These are phyloP conservation scores for Butyriboletus loyo DNA, from an alignment of 768 basidiomycete genomes.

Conservation along the genomic window DNA sequence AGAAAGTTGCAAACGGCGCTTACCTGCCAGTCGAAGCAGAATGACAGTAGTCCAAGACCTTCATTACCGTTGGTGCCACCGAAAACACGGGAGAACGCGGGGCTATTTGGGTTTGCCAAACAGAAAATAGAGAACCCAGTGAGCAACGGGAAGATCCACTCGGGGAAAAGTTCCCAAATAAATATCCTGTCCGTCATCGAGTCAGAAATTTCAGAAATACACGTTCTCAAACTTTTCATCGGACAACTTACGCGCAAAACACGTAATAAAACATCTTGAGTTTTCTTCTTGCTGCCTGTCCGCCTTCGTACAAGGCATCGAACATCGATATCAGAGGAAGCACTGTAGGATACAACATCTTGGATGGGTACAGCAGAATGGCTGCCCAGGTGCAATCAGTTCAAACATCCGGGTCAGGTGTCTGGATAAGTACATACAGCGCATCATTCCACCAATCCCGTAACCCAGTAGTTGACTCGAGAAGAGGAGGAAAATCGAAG, in stretches of 20 bases:
- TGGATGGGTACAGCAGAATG: slow-evolving; percentile 42
- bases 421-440: slow-evolving; percentile 31
- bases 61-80: slow-evolving; percentile 68
- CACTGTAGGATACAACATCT: slow-evolving; percentile 40
- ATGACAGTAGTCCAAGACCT: slow-evolving; percentile 56
- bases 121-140: slow-evolving; percentile 66
- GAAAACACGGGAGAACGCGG: slow-evolving; percentile 44
- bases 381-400: slow-evolving; percentile 4
- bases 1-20: slow-evolving; percentile 20
- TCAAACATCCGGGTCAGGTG: neutral
- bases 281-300: slow-evolving; percentile 37
- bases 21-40: slow-evolving; percentile 58
- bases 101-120: slow-evolving; percentile 43
- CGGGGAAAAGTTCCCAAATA: slow-evolving; percentile 24
- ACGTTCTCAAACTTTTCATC: slow-evolving; percentile 3
- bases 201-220: neutral
- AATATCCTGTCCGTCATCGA: slow-evolving; percentile 32
- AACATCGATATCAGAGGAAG: slow-evolving; percentile 25
- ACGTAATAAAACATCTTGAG: slow-evolving; percentile 31
- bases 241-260: slow-evolving; percentile 27
- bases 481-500: slow-evolving; percentile 47
- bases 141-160: slow-evolving; percentile 51
- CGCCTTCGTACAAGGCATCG: slow-evolving; percentile 41
- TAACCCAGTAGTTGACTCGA: slow-evolving; percentile 42
- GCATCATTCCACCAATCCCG: slow-evolving; percentile 52